Evolutionary conservation across 129 eudicot genomes (phyloP).

Genomic region (Apium graveolens): DNA sequence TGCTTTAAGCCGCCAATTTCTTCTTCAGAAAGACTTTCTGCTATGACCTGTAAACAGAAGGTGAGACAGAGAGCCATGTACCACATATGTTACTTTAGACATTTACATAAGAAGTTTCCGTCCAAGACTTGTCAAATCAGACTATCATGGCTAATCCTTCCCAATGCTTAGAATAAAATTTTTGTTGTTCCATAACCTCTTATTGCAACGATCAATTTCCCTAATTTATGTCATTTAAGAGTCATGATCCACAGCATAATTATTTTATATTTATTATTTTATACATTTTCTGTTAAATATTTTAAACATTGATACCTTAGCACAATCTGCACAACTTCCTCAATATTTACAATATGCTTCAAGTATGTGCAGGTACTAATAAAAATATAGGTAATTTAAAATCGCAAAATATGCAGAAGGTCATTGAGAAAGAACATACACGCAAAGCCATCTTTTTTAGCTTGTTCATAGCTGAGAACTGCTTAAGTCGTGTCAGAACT

Average conservation of each 20-base stretch:
- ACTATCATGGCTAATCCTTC: neutral
- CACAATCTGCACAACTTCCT: neutral
- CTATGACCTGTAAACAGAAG: constrained; percentile 35
- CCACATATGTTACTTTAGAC: neutral
- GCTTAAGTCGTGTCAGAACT: constrained; percentile 38
- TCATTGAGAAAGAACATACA: constrained; percentile 14
- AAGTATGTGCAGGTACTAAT: neutral
- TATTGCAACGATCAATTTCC: neutral
- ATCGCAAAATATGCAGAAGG: neutral
- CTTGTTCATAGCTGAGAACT: constrained; percentile 48
- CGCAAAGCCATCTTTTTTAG: constrained; percentile 55
- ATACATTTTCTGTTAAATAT: too few species aligned
- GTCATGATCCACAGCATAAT: neutral
- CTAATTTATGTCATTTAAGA: neutral
- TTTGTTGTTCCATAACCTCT: too few species aligned
- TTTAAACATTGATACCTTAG: neutral
- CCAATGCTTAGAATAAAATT: neutral
- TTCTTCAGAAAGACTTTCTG: constrained; percentile 52
- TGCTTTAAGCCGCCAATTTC: constrained; percentile 50
- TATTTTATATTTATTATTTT: too few species aligned
- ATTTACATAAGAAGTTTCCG: neutral
- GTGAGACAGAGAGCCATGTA: neutral
- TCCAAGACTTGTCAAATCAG: neutral
- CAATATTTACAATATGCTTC: neutral
- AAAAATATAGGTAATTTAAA: neutral